A percentile compares a stretch with the other conserved stretches of the same genome.
phyloP scores from a whole-genome alignment of 441 rosid genomes.

The Jatropha multifida region DNA sequence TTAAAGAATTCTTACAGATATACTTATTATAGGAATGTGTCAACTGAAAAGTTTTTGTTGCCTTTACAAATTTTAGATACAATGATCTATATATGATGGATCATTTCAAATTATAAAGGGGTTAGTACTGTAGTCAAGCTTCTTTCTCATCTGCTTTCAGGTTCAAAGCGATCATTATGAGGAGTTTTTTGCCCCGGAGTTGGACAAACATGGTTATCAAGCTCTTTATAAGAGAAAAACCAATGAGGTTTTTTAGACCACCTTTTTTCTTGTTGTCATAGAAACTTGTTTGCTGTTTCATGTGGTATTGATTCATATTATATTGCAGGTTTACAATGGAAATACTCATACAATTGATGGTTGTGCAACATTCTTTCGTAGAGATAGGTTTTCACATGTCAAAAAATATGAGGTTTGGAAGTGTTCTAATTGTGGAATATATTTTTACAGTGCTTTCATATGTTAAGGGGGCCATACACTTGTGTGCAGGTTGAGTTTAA shows the following conservation, averaged over 20 bases:
- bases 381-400: slow-evolving; percentile 96
- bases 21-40: not conserved
- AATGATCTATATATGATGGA: not conserved
- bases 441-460: slow-evolving; percentile 10
- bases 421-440: slow-evolving; percentile 6
- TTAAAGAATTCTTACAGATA: not conserved
- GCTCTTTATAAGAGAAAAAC: slow-evolving; percentile 95
- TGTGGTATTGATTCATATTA: slow-evolving; percentile 12
- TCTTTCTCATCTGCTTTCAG: slow-evolving; percentile 41
- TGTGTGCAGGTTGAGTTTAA: slow-evolving; percentile 90
- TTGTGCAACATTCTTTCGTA: slow-evolving; percentile 97
- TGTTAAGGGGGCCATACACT: slow-evolving; percentile 23
- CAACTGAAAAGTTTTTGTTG: not conserved
- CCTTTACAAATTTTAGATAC: not conserved
- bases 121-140: not conserved
- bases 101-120: not conserved
- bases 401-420: slow-evolving; percentile 95
- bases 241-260: slow-evolving; percentile 62
- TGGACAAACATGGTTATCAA: slow-evolving; percentile 98
- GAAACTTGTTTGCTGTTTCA: not conserved
- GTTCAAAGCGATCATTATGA: slow-evolving; percentile 96
- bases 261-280: slow-evolving; percentile 10
- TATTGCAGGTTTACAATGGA: slow-evolving; percentile 77
- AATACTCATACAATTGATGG: slow-evolving; percentile 73
- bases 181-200: slow-evolving; percentile 88